phyloP scores from a whole-genome alignment of 2,329 filamentous ascomycete genomes.

The Orbilia ellipsospora region DNA sequence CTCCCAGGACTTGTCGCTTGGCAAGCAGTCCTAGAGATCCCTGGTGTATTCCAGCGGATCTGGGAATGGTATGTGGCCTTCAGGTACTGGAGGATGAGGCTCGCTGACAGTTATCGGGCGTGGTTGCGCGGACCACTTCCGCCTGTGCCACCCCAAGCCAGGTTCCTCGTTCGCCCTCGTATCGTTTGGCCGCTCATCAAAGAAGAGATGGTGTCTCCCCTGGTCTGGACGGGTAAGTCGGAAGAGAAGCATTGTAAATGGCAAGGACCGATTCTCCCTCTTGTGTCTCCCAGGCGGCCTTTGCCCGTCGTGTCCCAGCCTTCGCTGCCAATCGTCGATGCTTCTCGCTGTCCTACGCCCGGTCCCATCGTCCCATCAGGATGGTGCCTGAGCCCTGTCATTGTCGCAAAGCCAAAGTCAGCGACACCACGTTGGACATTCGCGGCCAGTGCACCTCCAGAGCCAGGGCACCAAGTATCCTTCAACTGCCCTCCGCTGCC shows the following conservation, averaged over 20 bases:
- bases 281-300: not conserved
- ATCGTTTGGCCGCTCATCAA: constrained; percentile 9
- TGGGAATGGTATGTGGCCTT: constrained; percentile 25
- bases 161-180: constrained; percentile 32
- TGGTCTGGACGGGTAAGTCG: constrained; percentile 21
- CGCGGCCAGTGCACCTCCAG: constrained; percentile 8
- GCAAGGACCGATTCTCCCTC: not conserved
- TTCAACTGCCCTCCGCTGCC: not conserved
- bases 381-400: not conserved
- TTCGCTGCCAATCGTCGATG: not conserved
- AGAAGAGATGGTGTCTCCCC: constrained; percentile 15
- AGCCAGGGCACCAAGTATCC: constrained; percentile 5
- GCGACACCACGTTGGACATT: not conserved
- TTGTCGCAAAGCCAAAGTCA: constrained; percentile 1
- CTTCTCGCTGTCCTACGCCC: constrained; percentile 9
- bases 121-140: constrained; percentile 11
- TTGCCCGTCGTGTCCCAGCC: not conserved
- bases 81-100: constrained; percentile 27
- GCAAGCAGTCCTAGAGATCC: constrained; percentile 27
- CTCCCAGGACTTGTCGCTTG: not conserved
- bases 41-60: constrained; percentile 4
- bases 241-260: constrained; percentile 1
- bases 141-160: constrained; percentile 2
- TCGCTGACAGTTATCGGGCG: constrained; percentile 7
- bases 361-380: not conserved